Percentiles rank a stretch among this genome's conserved stretches.
Evolutionary conservation across 2,329 filamentous ascomycete genomes (phyloP).

Genomic region (Exutisphaerella laricina): DNA sequence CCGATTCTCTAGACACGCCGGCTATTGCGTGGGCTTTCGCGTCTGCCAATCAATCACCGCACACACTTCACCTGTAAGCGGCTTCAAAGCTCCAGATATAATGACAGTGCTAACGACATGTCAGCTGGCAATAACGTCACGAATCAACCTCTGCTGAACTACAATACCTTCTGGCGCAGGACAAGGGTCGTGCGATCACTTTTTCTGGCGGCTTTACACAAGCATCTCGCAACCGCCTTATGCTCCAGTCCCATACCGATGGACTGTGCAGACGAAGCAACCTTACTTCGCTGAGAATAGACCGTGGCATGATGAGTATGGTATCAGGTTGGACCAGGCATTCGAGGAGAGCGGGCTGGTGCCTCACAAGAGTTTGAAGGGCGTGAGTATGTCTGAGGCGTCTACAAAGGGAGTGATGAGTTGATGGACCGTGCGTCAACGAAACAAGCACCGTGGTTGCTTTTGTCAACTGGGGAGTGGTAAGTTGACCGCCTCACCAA

Average conservation of each 20-base stretch:
- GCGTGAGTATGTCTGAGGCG: background rate
- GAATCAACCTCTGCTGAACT: background rate
- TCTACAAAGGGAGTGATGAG: too few species aligned
- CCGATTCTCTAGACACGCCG: too few species aligned
- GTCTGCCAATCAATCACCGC: too few species aligned
- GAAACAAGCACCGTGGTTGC: too few species aligned
- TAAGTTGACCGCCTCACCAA: too few species aligned
- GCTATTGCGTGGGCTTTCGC: too few species aligned
- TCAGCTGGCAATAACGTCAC: background rate
- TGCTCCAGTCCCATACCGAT: background rate
- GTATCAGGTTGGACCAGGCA: background rate
- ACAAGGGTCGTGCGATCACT: background rate
- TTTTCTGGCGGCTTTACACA: background rate
- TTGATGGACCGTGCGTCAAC: too few species aligned
- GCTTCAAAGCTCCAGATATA: too few species aligned
- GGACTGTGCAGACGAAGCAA: background rate
- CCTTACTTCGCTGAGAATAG: background rate
- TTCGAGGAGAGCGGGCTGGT: background rate
- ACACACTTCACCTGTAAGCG: too few species aligned
- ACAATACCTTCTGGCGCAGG: too few species aligned
- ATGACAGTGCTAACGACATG: too few species aligned
- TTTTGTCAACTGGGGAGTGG: too few species aligned
- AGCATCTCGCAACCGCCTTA: background rate
- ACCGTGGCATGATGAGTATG: background rate
- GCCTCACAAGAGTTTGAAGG: background rate